Base-by-base conservation (phyloP, 305 asterid genomes). In the Ajuga reptans region DNA sequence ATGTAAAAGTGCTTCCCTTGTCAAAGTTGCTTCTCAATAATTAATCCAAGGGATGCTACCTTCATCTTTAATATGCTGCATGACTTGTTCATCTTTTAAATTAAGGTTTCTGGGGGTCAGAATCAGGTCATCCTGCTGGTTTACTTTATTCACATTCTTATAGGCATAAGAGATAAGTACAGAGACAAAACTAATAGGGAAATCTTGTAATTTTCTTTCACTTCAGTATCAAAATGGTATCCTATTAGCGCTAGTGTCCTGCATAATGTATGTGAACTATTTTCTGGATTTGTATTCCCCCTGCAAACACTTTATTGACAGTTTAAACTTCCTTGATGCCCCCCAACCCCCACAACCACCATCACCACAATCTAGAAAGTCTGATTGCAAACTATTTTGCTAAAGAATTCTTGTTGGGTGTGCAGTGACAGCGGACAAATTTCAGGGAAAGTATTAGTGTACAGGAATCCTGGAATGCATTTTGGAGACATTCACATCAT, bases 401-500 rank as follows among this genome's bases (percentile, higher is more conserved):
- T 80, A 54, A 52, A 33, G 37, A 50, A 45, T 15, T 75, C 21
- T 75, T 14, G 18, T 46, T 51, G 56, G 27, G 64, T 68, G 36
- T 71, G 79, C 83, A 89, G 98, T 66, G 95, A 86, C 4, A 75
- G 84, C 46, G 96, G 98, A 37, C 95, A 79, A 72, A 74, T 89
- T 70, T 84, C 86, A 1, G 98, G 98, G 50, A 77, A 81, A 72
- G 98, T 89, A 18, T 70, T 92, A 49, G 96, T 89, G 14, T 89
- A 92, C 74, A 78, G 98, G 49, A 89, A 92, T 77, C 97, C 97
- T 6, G 98, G 96, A 21, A 64, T 92, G 74, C 98, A 92, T 69
- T 88, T 86, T 73, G 98, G 97, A 29, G 98, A 92, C 62, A 39
- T 92, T 41, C 98, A 89, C 53, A 65, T 78, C 11, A 45, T 92